Percentiles rank a stretch among this genome's conserved stretches.
phyloP scores from a whole-genome alignment of 352 stramenopile genomes.

The Phytopythium boreale region DNA sequence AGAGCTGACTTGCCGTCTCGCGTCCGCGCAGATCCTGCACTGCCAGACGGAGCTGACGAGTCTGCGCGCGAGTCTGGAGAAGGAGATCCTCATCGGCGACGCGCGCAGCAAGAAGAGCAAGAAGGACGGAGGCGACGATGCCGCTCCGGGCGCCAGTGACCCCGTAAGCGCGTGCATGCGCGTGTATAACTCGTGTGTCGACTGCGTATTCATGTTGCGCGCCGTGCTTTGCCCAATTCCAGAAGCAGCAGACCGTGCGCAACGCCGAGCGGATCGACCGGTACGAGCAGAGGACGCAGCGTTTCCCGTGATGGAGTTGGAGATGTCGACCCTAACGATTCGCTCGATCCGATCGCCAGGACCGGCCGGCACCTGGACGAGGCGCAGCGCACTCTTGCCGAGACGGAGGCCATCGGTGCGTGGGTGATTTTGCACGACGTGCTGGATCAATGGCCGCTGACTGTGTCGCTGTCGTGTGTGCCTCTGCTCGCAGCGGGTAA shows the following conservation, averaged over 20 bases:
- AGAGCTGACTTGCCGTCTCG: background rate
- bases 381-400: constrained; percentile 63
- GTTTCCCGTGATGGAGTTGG: background rate
- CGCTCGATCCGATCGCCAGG: constrained; percentile 16
- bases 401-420: constrained; percentile 70
- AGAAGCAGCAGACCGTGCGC: constrained; percentile 49
- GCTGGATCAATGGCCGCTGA: too few species aligned
- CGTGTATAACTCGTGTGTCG: background rate
- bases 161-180: constrained; percentile 7
- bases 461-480: background rate
- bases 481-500: constrained; percentile 36
- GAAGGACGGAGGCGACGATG: background rate
- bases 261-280: constrained; percentile 41
- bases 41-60: constrained; percentile 45
- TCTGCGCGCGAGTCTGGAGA: constrained; percentile 55
- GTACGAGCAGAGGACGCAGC: constrained; percentile 9
- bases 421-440: background rate
- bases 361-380: constrained; percentile 70
- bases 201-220: background rate
- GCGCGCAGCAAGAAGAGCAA: constrained; percentile 20
- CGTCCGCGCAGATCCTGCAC: constrained; percentile 18
- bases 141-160: constrained; percentile 12
- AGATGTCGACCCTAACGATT: background rate
- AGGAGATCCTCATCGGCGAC: constrained; percentile 50
- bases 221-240: background rate